Conservation (phyloP, 1,284 basidiomycete species). For the Trichosporon coremiiforme region DNA sequence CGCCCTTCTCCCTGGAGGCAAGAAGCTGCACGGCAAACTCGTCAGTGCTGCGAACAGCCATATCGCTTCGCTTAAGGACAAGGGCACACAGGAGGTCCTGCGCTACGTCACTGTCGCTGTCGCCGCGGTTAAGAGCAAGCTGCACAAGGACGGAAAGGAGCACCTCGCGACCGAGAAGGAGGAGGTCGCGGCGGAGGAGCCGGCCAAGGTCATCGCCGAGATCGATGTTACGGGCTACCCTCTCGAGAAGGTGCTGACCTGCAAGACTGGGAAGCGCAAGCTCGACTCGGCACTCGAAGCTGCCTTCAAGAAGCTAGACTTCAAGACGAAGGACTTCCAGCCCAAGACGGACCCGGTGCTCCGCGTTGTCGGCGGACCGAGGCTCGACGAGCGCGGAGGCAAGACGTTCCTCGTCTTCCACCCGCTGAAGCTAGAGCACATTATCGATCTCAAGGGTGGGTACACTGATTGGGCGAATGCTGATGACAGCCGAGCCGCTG, state of each 20-base stretch:
- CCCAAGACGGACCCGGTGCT: slow-evolving; percentile 22
- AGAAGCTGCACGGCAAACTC: slow-evolving; percentile 23
- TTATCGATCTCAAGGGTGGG: slow-evolving; percentile 18
- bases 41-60: slow-evolving; percentile 20
- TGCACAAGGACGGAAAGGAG: neutral
- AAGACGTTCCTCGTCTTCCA: slow-evolving; percentile 20
- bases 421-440: slow-evolving; percentile 20
- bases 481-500: slow-evolving; percentile 3
- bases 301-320: slow-evolving; percentile 21
- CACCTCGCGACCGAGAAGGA: neutral
- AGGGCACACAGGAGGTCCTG: slow-evolving; percentile 19
- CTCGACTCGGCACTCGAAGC: slow-evolving; percentile 5
- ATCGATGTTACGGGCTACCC: slow-evolving; percentile 21
- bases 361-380: slow-evolving; percentile 15
- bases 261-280: slow-evolving; percentile 23
- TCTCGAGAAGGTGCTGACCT: slow-evolving; percentile 18
- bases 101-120: slow-evolving; percentile 17
- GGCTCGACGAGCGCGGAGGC: neutral
- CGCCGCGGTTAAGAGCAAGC: slow-evolving; percentile 1
- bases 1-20: slow-evolving; percentile 16
- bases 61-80: slow-evolving; percentile 10
- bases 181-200: neutral
- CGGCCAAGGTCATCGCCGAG: slow-evolving; percentile 1
- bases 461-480: neutral
- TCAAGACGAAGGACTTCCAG: slow-evolving; percentile 23